Evolutionary conservation across 2,329 filamentous ascomycete genomes (phyloP).

Genomic region (Colletotrichum sp.): DNA sequence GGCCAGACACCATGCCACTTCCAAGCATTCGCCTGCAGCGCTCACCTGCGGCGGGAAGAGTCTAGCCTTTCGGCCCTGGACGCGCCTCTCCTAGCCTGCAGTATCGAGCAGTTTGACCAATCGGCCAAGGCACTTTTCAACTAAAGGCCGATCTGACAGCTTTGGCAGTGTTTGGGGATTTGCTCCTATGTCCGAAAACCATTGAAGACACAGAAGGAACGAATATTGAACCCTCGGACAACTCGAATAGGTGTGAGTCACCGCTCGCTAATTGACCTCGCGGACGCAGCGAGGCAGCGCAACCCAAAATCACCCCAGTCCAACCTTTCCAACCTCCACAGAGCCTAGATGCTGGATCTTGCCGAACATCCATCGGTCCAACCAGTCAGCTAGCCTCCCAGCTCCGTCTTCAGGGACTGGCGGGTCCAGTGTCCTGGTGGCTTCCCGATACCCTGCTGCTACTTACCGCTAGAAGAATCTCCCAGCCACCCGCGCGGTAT

Average conservation of each 20-base stretch:
- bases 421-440: neutral
- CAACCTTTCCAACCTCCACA: constrained; percentile 5
- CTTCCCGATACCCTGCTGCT: neutral
- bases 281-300: neutral
- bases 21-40: neutral
- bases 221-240: neutral
- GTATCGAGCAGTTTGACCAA: neutral
- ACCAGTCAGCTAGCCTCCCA: neutral
- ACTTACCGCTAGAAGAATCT: neutral
- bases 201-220: neutral
- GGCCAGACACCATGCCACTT: constrained; percentile 10
- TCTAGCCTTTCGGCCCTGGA: neutral
- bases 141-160: neutral
- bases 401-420: constrained; percentile 12
- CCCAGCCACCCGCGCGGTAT: neutral
- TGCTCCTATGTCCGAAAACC: neutral
- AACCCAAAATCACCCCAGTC: neutral
- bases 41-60: neutral
- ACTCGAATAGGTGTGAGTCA: neutral
- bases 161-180: neutral
- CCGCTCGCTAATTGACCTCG: neutral
- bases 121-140: neutral
- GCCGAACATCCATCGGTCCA: constrained; percentile 14
- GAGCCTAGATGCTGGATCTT: constrained; percentile 20
- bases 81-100: neutral